Evolutionary conservation across 108 stramenopile genomes (phyloP).

Genomic region (Nitzschia sp.): DNA sequence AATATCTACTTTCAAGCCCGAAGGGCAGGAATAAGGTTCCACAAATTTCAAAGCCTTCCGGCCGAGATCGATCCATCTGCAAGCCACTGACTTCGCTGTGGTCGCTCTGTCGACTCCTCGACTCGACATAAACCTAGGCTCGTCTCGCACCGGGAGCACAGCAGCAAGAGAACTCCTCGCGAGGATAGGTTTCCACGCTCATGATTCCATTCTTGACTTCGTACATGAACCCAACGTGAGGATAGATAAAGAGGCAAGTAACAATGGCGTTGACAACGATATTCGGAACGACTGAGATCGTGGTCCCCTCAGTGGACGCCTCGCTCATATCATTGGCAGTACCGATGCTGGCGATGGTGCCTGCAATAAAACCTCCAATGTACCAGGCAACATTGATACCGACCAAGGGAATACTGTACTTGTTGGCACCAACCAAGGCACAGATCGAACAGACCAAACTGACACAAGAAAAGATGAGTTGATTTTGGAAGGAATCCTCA

Average conservation of each 20-base stretch:
- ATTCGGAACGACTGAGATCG: not conserved
- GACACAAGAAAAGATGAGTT: not conserved
- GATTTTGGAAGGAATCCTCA: slow-evolving; percentile 1
- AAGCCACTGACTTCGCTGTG: no score
- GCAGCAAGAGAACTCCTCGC: slow-evolving; percentile 34
- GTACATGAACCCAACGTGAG: slow-evolving; percentile 30
- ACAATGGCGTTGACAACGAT: slow-evolving; percentile 5
- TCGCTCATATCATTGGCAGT: not conserved
- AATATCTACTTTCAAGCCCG: no score
- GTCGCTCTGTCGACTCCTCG: no score
- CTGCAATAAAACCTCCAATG: not conserved
- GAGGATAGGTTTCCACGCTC: slow-evolving; percentile 27
- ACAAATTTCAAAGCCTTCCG: not conserved
- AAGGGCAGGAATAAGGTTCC: no score
- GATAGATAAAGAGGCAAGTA: slow-evolving; percentile 25
- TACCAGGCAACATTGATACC: slow-evolving; percentile 4
- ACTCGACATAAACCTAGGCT: no score
- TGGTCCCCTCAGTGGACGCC: not conserved
- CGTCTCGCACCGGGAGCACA: slow-evolving; percentile 8
- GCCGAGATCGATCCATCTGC: not conserved
- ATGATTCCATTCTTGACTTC: slow-evolving; percentile 40
- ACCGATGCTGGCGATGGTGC: not conserved
- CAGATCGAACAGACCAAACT: slow-evolving; percentile 8
- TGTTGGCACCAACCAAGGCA: slow-evolving; percentile 25
- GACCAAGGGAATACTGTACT: slow-evolving; percentile 22